Percentiles rank a stretch among this genome's conserved stretches.
Evolutionary conservation across 306 rosid species (phyloP).

Genomic region (Cotoneaster glaucophyllus): DNA sequence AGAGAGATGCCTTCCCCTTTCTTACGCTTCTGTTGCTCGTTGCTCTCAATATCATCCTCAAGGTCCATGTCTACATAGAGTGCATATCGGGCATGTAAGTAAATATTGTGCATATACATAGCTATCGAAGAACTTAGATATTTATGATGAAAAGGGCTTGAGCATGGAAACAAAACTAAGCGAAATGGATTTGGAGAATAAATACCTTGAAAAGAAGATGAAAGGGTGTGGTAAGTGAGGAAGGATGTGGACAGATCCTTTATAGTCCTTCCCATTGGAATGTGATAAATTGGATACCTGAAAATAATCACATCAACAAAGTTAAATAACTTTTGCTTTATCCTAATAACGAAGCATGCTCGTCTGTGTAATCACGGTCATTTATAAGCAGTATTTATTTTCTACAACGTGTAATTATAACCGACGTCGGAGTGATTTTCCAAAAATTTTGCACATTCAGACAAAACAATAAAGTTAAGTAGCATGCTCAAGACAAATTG

Average conservation of each 20-base stretch:
- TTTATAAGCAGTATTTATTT: not conserved
- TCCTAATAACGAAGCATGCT: not conserved
- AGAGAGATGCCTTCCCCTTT: conserved; percentile 56
- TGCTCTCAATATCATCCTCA: conserved; percentile 41
- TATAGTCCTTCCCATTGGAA: conserved; percentile 93
- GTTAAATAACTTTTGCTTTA: not conserved
- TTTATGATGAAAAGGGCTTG: not conserved
- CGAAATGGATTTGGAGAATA: not conserved
- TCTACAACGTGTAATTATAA: not conserved
- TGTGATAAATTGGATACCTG: conserved; percentile 99
- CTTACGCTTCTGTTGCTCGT: conserved; percentile 38
- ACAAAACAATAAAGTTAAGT: not conserved
- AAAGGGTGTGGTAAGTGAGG: conserved; percentile 91
- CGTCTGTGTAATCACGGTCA: not conserved
- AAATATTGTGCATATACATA: not conserved
- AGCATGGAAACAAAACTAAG: not conserved
- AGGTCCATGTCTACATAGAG: conserved; percentile 50
- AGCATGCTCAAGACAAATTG: not conserved
- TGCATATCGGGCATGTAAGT: not conserved
- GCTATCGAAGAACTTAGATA: not conserved
- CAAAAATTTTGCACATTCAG: not conserved
- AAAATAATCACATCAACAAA: conserved; percentile 13
- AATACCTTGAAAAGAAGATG: conserved; percentile 94
- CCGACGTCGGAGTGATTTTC: not conserved
- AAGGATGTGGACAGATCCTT: conserved; percentile 87